Evolutionary conservation across 768 basidiomycete species (phyloP).

Genomic region (Hortiboletus flavorubellus): DNA sequence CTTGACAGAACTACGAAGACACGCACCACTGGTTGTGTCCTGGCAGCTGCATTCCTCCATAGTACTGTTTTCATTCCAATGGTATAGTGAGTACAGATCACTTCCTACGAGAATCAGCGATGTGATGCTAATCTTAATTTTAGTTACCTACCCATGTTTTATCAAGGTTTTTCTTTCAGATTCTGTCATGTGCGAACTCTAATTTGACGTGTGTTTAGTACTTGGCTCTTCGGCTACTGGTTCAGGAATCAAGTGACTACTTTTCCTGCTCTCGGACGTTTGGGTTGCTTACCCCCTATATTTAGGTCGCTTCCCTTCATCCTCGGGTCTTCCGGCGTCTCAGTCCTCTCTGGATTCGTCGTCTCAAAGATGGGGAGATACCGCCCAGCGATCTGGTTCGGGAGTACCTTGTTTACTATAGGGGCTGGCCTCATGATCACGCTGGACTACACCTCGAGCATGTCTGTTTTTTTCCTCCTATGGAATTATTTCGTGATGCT

Average conservation of each 20-base stretch:
- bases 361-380: conserved; percentile 57
- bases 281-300: background rate
- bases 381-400: conserved; percentile 59
- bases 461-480: conserved; percentile 27
- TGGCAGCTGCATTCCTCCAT: conserved; percentile 59
- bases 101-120: background rate
- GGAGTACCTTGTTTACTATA: conserved; percentile 54
- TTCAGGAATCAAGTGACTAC: conserved; percentile 64
- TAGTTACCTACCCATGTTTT: conserved; percentile 71
- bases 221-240: conserved; percentile 72
- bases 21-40: conserved; percentile 61
- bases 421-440: conserved; percentile 73
- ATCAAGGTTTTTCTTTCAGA: conserved; percentile 39
- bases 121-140: background rate
- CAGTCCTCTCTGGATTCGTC: conserved; percentile 54
- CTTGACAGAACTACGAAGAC: conserved; percentile 39
- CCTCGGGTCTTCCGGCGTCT: conserved; percentile 47
- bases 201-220: conserved; percentile 25
- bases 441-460: conserved; percentile 55
- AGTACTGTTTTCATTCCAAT: conserved; percentile 56
- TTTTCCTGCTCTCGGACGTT: conserved; percentile 19
- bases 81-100: conserved; percentile 18
- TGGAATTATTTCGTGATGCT: background rate
- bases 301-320: conserved; percentile 71
- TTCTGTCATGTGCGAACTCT: background rate